Evolutionary conservation across 352 stramenopile species (phyloP).

Genomic region (Phytophthora litchii): DNA sequence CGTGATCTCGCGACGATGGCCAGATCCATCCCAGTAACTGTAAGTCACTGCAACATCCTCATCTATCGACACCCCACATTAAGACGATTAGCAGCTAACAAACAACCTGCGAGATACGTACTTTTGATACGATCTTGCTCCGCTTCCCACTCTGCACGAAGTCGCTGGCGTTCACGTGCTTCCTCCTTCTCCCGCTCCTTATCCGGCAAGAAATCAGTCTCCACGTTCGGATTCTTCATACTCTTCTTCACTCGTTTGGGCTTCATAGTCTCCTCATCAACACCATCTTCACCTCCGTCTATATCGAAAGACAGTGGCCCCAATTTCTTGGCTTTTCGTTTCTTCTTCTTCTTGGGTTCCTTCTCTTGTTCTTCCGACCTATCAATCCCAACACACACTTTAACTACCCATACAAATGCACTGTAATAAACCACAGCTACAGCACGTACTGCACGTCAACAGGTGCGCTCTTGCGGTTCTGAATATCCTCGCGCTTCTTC

Average conservation of each 20-base stretch:
- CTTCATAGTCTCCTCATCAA: conserved; percentile 29
- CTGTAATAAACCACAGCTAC: background rate
- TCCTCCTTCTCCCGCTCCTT: conserved; percentile 89
- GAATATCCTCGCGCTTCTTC: conserved; percentile 83
- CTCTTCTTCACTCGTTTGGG: conserved; percentile 61
- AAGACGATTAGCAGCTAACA: conserved; percentile 1
- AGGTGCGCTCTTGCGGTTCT: conserved; percentile 42
- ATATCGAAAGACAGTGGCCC: conserved; percentile 82
- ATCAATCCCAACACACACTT: conserved; percentile 1
- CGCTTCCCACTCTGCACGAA: conserved; percentile 93
- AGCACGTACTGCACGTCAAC: conserved; percentile 39
- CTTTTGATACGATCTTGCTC: conserved; percentile 95
- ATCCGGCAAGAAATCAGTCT: conserved; percentile 96
- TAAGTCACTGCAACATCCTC: conserved; percentile 96
- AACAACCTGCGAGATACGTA: conserved; percentile 21
- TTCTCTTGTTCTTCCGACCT: conserved; percentile 41
- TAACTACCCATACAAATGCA: conserved; percentile 3
- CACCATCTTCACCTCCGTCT: conserved; percentile 66
- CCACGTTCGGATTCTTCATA: conserved; percentile 94
- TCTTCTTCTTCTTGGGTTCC: conserved; percentile 65
- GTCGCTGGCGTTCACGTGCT: conserved; percentile 70
- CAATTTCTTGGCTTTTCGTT: conserved; percentile 82
- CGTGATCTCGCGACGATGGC: conserved; percentile 92
- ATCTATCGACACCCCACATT: conserved; percentile 36
- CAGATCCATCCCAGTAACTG: conserved; percentile 98